phyloP scores from a whole-genome alignment of 169 alveolate species.

The Amoebophrya sp. region DNA sequence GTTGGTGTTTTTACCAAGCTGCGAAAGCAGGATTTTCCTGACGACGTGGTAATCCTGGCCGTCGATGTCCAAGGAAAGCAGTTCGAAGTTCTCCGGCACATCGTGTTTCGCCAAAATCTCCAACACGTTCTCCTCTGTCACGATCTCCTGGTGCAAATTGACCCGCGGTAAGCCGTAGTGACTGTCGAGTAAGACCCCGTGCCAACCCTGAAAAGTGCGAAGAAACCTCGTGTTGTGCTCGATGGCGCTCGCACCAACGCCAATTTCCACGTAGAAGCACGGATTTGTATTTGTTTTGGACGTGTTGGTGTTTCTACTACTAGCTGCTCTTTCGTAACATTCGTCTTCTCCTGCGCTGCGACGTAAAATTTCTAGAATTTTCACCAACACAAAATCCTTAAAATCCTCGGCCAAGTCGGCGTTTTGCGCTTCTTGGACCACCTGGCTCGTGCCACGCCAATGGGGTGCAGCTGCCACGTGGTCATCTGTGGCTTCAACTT shows the following conservation, averaged over 20 bases:
- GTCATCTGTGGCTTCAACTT: too few species aligned
- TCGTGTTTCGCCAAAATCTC: not conserved
- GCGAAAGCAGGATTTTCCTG: not conserved
- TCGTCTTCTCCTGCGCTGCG: too few species aligned
- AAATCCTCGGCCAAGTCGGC: not conserved
- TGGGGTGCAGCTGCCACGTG: too few species aligned
- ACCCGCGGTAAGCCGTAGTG: not conserved
- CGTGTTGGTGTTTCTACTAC: too few species aligned
- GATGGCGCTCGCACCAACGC: not conserved
- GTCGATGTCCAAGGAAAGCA: not conserved
- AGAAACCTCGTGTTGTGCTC: constrained; percentile 19
- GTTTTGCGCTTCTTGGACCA: not conserved
- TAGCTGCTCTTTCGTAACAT: too few species aligned
- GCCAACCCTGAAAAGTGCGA: not conserved
- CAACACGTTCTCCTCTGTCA: not conserved
- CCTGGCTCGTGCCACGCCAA: not conserved
- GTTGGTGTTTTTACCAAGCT: too few species aligned
- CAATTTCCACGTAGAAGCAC: not conserved
- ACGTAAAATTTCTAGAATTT: not conserved
- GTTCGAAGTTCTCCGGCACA: not conserved
- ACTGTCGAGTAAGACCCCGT: not conserved
- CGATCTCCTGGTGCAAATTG: not conserved
- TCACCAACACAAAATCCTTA: not conserved
- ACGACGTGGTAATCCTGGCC: not conserved
- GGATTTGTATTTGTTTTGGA: too few species aligned